Evolutionary conservation across 306 rosid genomes (phyloP), one percentile per base, ranked within the genome.

Genomic region (Quercus wislizeni): DNA sequence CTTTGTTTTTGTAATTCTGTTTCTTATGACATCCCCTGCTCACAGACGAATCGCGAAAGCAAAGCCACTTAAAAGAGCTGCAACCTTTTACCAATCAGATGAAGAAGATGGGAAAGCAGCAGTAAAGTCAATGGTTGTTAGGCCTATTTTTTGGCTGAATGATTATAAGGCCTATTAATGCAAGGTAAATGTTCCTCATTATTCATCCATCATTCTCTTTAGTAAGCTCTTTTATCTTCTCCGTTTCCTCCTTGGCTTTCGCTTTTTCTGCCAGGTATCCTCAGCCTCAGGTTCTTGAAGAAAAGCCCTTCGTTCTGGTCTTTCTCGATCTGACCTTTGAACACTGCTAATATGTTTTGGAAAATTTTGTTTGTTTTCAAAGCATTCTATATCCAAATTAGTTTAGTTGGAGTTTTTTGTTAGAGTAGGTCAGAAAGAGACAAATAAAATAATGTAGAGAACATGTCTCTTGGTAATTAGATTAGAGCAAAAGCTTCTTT

Each of bases 221-320:
- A 49, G 89, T 78, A 27, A 89, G 78, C 58, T 88, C 81, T 81
- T 81, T 86, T 55, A 90, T 89, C 83, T 86, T 92, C 68, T 89
- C 81, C 56, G 81, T 90, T 73, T 90, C 96, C 70, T 75, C 91
- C 56, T 85, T 90, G 56, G 94, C 92, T n/a, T 85, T 74, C 49
- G 68, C 87, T 79, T 82, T 89, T 73, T 95, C 84, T 69, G 83
- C 80, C 46, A 30, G 96, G 92, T 69, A 79, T 76, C 31, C 81
- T 88, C 82, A 77, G 82, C 59, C 88, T 80, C n/a, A 93, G 87
- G 81, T 69, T 95, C 91, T 95, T 91, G 49, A 95, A 95, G 88
- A 93, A 93, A 38, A 91, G 77, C 74, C 97, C 92, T 84, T 95
- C 93, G 19, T 95, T 95, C 83, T 88, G 81, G 67, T 85, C 90